Conservation (phyloP, 2,329 filamentous ascomycete species). For the Ophiostoma ips region DNA sequence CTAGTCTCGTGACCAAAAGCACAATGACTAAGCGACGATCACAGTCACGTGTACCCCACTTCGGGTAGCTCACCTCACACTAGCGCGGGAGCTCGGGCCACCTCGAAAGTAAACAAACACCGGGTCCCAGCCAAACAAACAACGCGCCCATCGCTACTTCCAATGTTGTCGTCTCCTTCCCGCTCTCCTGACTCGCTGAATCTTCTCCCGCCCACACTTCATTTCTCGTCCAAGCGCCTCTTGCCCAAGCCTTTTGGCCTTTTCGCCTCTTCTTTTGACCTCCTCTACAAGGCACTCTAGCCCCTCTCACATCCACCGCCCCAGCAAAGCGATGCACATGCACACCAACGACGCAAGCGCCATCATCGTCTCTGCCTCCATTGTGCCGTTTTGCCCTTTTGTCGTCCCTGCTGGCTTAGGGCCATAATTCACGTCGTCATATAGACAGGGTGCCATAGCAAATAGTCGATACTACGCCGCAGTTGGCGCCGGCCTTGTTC, state of each 20-base stretch:
- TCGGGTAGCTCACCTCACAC: slow-evolving; percentile 5
- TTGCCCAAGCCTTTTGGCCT: neutral
- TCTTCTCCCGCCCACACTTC: neutral
- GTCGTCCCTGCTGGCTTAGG: too few species aligned
- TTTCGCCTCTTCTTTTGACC: too few species aligned
- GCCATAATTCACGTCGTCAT: neutral
- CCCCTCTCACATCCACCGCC: neutral
- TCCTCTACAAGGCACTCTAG: neutral
- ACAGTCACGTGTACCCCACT: neutral
- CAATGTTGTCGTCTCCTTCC: neutral
- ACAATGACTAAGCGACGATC: neutral
- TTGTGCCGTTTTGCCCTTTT: too few species aligned
- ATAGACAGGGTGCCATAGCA: neutral
- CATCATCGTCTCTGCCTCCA: too few species aligned
- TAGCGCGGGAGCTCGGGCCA: slow-evolving; percentile 13
- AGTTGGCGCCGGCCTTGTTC: too few species aligned
- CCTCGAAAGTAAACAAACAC: slow-evolving; percentile 16
- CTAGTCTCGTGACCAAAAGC: too few species aligned
- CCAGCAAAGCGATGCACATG: too few species aligned
- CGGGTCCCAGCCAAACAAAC: slow-evolving; percentile 5
- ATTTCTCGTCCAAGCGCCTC: neutral
- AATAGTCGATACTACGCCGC: too few species aligned
- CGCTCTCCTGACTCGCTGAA: neutral
- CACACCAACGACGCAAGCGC: too few species aligned
- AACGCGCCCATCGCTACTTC: neutral